These are phyloP conservation scores for Aspergillus oerlinghausenensis DNA, from an alignment of 2,329 filamentous ascomycete genomes.

Conservation along the genomic window DNA sequence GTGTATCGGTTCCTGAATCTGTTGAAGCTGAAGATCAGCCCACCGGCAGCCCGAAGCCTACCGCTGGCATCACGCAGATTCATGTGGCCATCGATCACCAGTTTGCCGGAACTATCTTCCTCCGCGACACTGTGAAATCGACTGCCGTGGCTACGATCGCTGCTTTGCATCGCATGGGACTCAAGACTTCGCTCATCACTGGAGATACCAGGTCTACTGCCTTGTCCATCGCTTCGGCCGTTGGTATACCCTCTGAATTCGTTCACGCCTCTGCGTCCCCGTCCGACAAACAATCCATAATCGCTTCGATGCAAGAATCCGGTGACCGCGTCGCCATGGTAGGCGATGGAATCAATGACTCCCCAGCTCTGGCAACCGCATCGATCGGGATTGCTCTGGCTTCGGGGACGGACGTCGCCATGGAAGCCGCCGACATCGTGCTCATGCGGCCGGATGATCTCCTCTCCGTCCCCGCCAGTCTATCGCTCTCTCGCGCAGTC, in stretches of 20 bases:
- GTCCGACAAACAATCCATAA: constrained; percentile 82
- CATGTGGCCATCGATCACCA: constrained; percentile 80
- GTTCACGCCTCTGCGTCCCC: constrained; percentile 87
- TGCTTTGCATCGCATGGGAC: constrained; percentile 77
- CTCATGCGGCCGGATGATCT: constrained; percentile 90
- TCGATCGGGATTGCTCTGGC: constrained; percentile 90
- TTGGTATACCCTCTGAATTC: constrained; percentile 71
- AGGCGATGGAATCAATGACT: constrained; percentile 97
- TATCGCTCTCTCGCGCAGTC: constrained; percentile 77
- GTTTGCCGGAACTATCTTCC: constrained; percentile 76
- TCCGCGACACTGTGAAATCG: constrained; percentile 88
- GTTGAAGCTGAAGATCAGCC: constrained; percentile 29
- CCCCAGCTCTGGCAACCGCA: constrained; percentile 85
- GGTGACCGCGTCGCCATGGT: constrained; percentile 92
- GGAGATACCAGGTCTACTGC: constrained; percentile 86
- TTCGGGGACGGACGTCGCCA: constrained; percentile 90
- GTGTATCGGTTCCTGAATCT: constrained; percentile 49
- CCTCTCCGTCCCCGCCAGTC: constrained; percentile 83
- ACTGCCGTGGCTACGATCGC: constrained; percentile 75
- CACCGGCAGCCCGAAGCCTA: constrained; percentile 26
- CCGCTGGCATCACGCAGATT: constrained; percentile 78
- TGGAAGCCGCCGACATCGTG: constrained; percentile 94
- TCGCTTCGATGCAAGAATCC: constrained; percentile 67
- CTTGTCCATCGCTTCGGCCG: constrained; percentile 71
- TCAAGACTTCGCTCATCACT: constrained; percentile 87